A percentile compares a stretch with the other conserved stretches of the same genome.
Conservation (phyloP, 2,329 filamentous ascomycete species). For the Sporothrix globosa region DNA sequence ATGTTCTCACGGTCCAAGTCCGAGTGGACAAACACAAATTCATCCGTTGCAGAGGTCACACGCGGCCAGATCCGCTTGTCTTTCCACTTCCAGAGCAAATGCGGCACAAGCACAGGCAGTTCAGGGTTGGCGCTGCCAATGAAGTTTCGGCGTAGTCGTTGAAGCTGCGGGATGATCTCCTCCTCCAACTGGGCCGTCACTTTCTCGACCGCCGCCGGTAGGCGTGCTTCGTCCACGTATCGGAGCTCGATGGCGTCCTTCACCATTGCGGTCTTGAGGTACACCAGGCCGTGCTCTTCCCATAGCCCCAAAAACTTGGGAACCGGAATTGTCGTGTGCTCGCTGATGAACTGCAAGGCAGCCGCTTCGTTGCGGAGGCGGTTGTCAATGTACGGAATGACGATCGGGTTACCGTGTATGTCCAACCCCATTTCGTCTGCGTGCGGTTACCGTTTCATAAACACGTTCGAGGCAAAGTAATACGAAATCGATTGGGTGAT, state of each 20-base stretch:
- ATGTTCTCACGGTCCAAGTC: slow-evolving; percentile 37
- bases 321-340: slow-evolving; percentile 19
- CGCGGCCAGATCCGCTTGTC: slow-evolving; percentile 5
- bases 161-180: slow-evolving; percentile 24
- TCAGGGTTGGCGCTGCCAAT: slow-evolving; percentile 17
- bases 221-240: neutral
- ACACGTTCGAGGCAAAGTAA: neutral
- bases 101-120: slow-evolving; percentile 22
- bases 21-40: slow-evolving; percentile 37
- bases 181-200: neutral
- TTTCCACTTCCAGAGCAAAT: slow-evolving; percentile 11
- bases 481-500: neutral
- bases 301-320: slow-evolving; percentile 9
- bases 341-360: slow-evolving; percentile 1
- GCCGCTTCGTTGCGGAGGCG: slow-evolving; percentile 22
- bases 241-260: neutral
- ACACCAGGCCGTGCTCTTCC: slow-evolving; percentile 17
- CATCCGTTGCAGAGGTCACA: slow-evolving; percentile 4
- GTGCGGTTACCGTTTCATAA: slow-evolving; percentile 21
- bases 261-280: neutral
- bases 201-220: neutral
- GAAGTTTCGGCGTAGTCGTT: neutral
- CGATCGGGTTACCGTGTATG: slow-evolving; percentile 3
- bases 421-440: slow-evolving; percentile 7
- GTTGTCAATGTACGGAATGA: slow-evolving; percentile 4